A percentile compares a stretch with the other conserved stretches of the same genome.
phyloP scores from a whole-genome alignment of 1,139 yeast species.

The Kurtzmaniella quercitrusa region DNA sequence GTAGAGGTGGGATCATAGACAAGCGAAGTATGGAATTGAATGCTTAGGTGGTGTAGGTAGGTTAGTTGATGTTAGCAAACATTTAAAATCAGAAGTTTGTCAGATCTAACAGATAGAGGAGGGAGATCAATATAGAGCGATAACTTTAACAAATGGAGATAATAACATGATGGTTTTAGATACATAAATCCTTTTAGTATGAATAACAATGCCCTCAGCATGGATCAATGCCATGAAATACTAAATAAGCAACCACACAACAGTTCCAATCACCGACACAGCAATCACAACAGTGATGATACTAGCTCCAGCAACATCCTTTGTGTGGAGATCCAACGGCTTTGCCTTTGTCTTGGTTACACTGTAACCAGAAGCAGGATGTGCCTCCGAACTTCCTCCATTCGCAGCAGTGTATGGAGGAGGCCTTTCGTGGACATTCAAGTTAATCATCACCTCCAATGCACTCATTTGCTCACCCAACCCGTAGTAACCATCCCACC shows the following conservation, averaged over 20 bases:
- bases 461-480: slow-evolving; percentile 93
- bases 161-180: too few relatives aligned
- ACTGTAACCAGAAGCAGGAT: slow-evolving; percentile 56
- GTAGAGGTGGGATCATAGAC: too few relatives aligned
- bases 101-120: too few relatives aligned
- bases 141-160: too few relatives aligned
- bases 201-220: background rate
- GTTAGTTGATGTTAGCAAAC: too few relatives aligned
- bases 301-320: slow-evolving; percentile 87
- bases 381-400: slow-evolving; percentile 62
- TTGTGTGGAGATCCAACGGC: slow-evolving; percentile 50
- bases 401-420: slow-evolving; percentile 53
- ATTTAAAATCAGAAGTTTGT: too few relatives aligned
- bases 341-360: slow-evolving; percentile 31
- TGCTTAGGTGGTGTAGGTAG: too few relatives aligned
- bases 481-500: slow-evolving; percentile 86
- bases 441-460: slow-evolving; percentile 67
- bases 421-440: slow-evolving; percentile 49
- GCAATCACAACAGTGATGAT: slow-evolving; percentile 76
- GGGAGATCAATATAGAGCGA: too few relatives aligned
- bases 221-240: background rate
- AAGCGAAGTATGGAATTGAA: too few relatives aligned
- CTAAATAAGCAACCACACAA: slow-evolving; percentile 64
- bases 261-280: slow-evolving; percentile 57
- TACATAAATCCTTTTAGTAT: too few relatives aligned